Evolutionary conservation across 2,329 filamentous ascomycete genomes (phyloP).

Genomic region (Cladorrhinum sp.): DNA sequence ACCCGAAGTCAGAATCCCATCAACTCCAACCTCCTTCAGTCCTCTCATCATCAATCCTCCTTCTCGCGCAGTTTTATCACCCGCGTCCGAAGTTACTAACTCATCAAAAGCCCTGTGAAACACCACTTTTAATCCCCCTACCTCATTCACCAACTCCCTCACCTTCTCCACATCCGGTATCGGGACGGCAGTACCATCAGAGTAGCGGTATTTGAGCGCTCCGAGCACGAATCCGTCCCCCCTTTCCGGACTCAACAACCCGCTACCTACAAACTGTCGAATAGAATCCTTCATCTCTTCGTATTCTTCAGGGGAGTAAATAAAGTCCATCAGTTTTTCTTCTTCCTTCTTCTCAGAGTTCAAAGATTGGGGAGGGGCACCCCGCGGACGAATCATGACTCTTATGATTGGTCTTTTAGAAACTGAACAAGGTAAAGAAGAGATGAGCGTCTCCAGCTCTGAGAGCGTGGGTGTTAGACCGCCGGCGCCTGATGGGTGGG

Average conservation of each 20-base stretch:
- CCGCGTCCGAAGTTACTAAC: slow-evolving; percentile 33
- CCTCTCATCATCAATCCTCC: slow-evolving; percentile 34
- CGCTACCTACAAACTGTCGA: slow-evolving; percentile 35
- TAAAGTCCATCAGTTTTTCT: too few relatives aligned
- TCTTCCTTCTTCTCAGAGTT: too few relatives aligned
- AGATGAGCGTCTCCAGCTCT: slow-evolving; percentile 36
- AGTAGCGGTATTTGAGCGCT: slow-evolving; percentile 32
- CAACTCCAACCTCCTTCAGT: slow-evolving; percentile 45
- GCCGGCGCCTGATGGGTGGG: slow-evolving; percentile 38
- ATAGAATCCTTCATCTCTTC: slow-evolving; percentile 43
- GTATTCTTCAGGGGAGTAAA: slow-evolving; percentile 47
- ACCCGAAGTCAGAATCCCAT: slow-evolving; percentile 52
- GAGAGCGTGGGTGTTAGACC: slow-evolving; percentile 49
- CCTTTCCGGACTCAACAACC: slow-evolving; percentile 36
- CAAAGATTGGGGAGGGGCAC: slow-evolving; percentile 29
- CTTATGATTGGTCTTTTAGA: slow-evolving; percentile 42
- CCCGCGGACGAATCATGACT: slow-evolving; percentile 55
- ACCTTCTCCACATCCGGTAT: slow-evolving; percentile 45
- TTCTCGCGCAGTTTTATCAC: slow-evolving; percentile 9
- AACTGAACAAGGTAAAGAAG: neutral
- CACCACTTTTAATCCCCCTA: slow-evolving; percentile 44
- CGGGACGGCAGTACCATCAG: slow-evolving; percentile 15
- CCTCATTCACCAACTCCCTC: slow-evolving; percentile 39
- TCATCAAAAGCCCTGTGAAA: slow-evolving; percentile 58
- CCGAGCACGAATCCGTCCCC: slow-evolving; percentile 60